Base-by-base conservation (phyloP, 1,139 yeast genomes). In the Meyerozyma carpophila region DNA sequence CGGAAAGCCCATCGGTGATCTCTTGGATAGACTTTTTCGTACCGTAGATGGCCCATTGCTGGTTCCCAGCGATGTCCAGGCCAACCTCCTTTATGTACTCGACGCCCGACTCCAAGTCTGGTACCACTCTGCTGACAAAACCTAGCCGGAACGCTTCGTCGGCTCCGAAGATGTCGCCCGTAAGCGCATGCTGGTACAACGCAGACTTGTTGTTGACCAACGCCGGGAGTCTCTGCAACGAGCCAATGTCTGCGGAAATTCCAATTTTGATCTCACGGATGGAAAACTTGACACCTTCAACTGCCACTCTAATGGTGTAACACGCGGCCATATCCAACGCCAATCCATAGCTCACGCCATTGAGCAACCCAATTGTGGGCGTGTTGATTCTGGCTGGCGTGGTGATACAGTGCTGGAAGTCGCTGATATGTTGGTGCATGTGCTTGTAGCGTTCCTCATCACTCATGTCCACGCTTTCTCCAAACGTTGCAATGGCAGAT, bases 171-270 rank as follows among this genome's bases (percentile, higher is more conserved):
- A 64, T 61, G 37, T 77, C 76, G 7, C 86, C 94, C 1, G 90
- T 81, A 51, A 81, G 72, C 2, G 85, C 80, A 45, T 79, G 65
- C 51, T 84, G 86, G 58, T 75, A 74, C 50, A 84, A 63, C 67
- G 79, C 71, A 9, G 89, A 81, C 31, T 69, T 64, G 59, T 82
- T 84, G 43, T 75, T 77, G 24, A 76, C 75, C 2, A 82, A 45
- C 24, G 61, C 58, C 5, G 89, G 85, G 47, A 84, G 57, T 57
- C 94, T 72, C 63, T 86, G 93, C 49, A 85, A 68, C 1, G 87
- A 73, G 9, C 95, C 95, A 52, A 86, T 84, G 58, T 86, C 95
- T 3, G 95, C 91, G 27, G 88, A 77, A 61, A 86, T 74, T 5
- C 94, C 95, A 45, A 86, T 72, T 49, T 79, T 79, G 49, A 84